A percentile compares a stretch with the other conserved stretches of the same genome.
Conservation (phyloP, 371 early-diverging fungal species). For the Umbelopsis sp. region DNA sequence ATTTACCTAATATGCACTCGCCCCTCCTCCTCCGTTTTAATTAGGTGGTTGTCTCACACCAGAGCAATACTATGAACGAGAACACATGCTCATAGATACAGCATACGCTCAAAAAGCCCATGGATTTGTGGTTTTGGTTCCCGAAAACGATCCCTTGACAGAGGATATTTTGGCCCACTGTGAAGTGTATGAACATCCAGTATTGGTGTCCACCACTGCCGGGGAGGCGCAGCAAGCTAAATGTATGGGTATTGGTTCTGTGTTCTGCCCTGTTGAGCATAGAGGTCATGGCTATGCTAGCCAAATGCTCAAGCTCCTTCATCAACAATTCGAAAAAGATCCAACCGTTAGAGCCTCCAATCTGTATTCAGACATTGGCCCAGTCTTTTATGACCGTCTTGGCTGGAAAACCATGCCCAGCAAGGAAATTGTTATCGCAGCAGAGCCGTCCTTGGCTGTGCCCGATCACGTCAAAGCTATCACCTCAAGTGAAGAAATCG, state of each 20-base stretch:
- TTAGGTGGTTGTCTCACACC: constrained; percentile 11
- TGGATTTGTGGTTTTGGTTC: constrained; percentile 7
- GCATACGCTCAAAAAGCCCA: neutral
- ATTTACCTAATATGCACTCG: neutral
- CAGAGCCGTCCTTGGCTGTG: neutral
- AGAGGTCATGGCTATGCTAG: constrained; percentile 17
- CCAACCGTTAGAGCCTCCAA: neutral
- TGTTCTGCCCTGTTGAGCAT: constrained; percentile 17
- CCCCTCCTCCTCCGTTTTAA: too few relatives aligned
- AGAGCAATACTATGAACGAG: constrained; percentile 18
- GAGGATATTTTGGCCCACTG: constrained; percentile 13
- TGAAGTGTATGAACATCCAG: constrained; percentile 12
- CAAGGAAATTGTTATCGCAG: constrained; percentile 8
- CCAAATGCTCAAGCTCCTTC: neutral
- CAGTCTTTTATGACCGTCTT: constrained; percentile 1
- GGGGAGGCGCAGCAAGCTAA: neutral
- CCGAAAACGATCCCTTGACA: constrained; percentile 5
- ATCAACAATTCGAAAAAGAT: neutral
- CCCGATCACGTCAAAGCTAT: neutral
- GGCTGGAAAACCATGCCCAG: constrained; percentile 14
- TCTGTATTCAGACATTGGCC: constrained; percentile 19
- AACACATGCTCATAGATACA: neutral
- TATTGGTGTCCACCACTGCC: neutral
- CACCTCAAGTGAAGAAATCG: neutral
- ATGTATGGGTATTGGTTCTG: constrained; percentile 7